A percentile compares a stretch with the other conserved stretches of the same genome.
Conservation (phyloP, 768 basidiomycete genomes). For the Mycena venus region DNA sequence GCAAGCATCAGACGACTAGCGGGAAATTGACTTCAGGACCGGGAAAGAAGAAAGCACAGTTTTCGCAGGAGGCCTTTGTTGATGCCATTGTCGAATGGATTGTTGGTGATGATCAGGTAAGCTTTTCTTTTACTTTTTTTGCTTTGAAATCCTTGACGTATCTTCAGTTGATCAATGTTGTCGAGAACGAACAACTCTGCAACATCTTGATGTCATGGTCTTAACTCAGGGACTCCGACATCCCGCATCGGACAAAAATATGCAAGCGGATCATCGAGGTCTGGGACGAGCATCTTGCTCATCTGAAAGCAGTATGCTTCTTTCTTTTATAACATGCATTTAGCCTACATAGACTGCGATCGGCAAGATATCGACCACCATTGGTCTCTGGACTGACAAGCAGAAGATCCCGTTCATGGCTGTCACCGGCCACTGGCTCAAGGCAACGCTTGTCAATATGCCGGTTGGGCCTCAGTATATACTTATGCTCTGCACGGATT, state of each 20-base stretch:
- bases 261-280: constrained; percentile 38
- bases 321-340: not conserved
- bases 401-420: constrained; percentile 56
- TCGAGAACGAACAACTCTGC: constrained; percentile 34
- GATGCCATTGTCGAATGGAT: constrained; percentile 45
- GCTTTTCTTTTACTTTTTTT: constrained; percentile 5
- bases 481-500: constrained; percentile 41
- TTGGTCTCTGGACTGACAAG: constrained; percentile 53
- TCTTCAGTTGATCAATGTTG: constrained; percentile 22
- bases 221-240: no score
- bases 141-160: not conserved
- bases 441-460: constrained; percentile 32
- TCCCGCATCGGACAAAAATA: constrained; percentile 44
- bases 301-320: constrained; percentile 35
- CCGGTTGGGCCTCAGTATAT: constrained; percentile 39
- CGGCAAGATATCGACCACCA: constrained; percentile 53
- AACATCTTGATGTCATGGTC: constrained; percentile 38
- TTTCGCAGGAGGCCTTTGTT: constrained; percentile 42
- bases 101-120: constrained; percentile 45
- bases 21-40: not conserved
- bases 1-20: not conserved
- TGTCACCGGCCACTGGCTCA: constrained; percentile 58
- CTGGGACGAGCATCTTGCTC: constrained; percentile 40
- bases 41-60: constrained; percentile 12
- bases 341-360: constrained; percentile 36